phyloP scores from a whole-genome alignment of 139 green algal species.

The Parachlorella kessleri region DNA sequence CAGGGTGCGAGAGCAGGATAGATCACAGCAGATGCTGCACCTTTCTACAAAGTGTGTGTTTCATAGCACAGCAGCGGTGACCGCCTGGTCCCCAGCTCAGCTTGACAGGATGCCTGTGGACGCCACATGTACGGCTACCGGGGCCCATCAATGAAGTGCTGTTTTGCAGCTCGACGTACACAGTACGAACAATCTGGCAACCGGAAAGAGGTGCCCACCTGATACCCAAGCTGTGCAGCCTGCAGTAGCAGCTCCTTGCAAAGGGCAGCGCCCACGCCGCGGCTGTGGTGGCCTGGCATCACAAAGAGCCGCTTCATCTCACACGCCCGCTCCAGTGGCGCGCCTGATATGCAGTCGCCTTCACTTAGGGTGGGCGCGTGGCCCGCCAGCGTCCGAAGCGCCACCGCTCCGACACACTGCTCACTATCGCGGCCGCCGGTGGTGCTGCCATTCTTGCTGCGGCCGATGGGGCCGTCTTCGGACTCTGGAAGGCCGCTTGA shows the following conservation, averaged over 20 bases:
- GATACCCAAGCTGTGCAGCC: slow-evolving; percentile 19
- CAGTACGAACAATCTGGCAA: no score
- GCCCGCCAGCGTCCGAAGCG: slow-evolving; percentile 27
- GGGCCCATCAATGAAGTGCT: no score
- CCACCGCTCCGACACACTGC: slow-evolving; percentile 28
- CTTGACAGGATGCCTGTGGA: no score
- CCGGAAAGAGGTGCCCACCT: no score
- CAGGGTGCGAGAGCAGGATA: no score
- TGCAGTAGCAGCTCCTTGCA: neutral
- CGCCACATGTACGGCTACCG: no score
- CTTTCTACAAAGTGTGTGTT: no score
- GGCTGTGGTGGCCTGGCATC: slow-evolving; percentile 24
- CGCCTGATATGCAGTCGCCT: slow-evolving; percentile 3
- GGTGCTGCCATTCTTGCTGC: neutral
- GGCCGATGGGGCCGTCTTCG: neutral
- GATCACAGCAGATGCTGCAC: no score
- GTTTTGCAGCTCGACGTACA: no score
- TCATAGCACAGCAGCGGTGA: no score
- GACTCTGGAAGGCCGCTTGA: neutral
- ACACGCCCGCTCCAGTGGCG: slow-evolving; percentile 18
- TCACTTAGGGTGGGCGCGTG: slow-evolving; percentile 7
- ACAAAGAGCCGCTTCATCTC: slow-evolving; percentile 49
- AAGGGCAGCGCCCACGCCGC: slow-evolving; percentile 21
- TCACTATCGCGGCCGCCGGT: neutral
- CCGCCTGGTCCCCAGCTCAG: no score